phyloP scores from a whole-genome alignment of 2,329 filamentous ascomycete species.

The Remersonia thermophila region DNA sequence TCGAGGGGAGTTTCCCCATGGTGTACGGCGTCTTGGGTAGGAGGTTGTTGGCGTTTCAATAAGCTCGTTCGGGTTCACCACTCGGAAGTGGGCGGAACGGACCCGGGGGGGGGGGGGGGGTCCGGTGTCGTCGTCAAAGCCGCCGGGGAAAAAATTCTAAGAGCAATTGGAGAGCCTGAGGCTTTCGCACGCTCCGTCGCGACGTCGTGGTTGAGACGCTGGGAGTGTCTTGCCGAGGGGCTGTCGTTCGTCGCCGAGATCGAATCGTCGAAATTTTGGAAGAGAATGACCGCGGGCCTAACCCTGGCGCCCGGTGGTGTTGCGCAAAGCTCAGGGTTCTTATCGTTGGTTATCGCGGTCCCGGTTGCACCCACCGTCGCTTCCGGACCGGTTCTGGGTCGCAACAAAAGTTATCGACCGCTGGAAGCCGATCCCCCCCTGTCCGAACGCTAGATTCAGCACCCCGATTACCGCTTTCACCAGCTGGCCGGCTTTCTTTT shows the following conservation, averaged over 20 bases:
- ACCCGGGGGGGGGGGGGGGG: too few species aligned
- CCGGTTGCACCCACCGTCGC: too few species aligned
- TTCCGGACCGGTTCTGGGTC: too few species aligned
- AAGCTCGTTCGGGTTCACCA: slow-evolving; percentile 7
- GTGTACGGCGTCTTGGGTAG: too few species aligned
- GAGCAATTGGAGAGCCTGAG: neutral
- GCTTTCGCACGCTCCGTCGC: neutral
- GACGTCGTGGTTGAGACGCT: too few species aligned
- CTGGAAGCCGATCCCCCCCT: neutral
- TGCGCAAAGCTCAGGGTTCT: neutral
- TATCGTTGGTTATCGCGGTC: slow-evolving; percentile 10
- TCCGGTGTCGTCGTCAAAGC: too few species aligned
- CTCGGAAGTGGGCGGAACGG: too few species aligned
- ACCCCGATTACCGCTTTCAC: too few species aligned
- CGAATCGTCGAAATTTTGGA: slow-evolving; percentile 18
- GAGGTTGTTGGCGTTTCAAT: slow-evolving; percentile 11
- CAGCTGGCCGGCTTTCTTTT: slow-evolving; percentile 2
- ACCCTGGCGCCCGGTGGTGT: slow-evolving; percentile 8
- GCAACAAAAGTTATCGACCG: slow-evolving; percentile 9
- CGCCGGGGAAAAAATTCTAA: too few species aligned
- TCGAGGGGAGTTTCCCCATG: slow-evolving; percentile 22
- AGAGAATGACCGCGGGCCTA: slow-evolving; percentile 8
- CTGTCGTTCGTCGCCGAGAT: too few species aligned
- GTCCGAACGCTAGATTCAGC: too few species aligned
- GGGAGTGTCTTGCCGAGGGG: too few species aligned